Evolutionary conservation across 179 eudicot species (phyloP).

Genomic region (Gypsophila paniculata): DNA sequence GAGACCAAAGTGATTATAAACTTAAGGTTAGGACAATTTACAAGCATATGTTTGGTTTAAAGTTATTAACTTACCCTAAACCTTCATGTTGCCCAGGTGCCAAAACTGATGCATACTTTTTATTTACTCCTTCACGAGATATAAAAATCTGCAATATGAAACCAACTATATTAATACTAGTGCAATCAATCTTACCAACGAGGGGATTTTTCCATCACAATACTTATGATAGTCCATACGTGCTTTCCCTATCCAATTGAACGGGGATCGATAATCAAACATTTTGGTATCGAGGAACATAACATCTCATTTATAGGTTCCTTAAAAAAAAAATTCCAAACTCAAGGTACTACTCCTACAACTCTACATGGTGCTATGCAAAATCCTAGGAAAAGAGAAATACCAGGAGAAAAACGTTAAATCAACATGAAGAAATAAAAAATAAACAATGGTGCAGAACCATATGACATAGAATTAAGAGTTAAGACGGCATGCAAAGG

Average conservation of each 20-base stretch:
- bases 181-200: neutral
- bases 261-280: neutral
- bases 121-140: constrained; percentile 88
- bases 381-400: too few relatives aligned
- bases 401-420: too few relatives aligned
- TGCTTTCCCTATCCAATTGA: neutral
- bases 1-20: neutral
- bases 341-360: neutral
- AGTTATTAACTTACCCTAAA: constrained; percentile 80
- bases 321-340: neutral
- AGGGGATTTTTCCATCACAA: neutral
- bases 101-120: constrained; percentile 78
- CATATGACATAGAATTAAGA: too few relatives aligned
- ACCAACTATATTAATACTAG: neutral
- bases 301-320: neutral
- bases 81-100: constrained; percentile 94
- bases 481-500: too few relatives aligned
- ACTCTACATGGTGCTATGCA: too few relatives aligned
- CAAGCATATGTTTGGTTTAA: too few relatives aligned
- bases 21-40: neutral
- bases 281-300: neutral
- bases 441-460: too few relatives aligned
- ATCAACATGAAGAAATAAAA: too few relatives aligned
- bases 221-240: neutral
- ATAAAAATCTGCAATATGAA: constrained; percentile 64